Conservation (phyloP, 1,139 yeast species). For the Saccharomyces hybrid region DNA sequence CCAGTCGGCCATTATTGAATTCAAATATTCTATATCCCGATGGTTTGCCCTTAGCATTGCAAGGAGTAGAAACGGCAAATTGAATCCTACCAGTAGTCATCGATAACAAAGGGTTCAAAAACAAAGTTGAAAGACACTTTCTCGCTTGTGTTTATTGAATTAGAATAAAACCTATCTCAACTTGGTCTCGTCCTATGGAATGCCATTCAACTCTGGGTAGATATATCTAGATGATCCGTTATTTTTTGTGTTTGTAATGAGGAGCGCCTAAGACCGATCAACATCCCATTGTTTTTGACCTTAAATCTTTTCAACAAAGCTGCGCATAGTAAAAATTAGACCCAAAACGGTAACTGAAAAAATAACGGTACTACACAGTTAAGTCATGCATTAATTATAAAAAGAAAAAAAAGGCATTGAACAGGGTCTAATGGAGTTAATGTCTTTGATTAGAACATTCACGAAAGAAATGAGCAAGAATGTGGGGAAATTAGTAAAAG, state of each 20-base stretch:
- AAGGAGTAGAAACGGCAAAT: slow-evolving; percentile 25
- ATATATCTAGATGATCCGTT: background rate
- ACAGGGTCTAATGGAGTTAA: background rate
- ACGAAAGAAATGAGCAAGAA: background rate
- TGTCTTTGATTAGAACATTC: background rate
- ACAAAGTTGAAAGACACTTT: background rate
- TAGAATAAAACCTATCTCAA: background rate
- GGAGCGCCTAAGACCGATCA: background rate
- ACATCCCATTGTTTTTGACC: background rate
- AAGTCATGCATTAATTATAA: background rate
- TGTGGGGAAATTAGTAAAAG: background rate
- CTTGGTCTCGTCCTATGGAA: background rate
- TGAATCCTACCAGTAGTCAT: slow-evolving; percentile 8
- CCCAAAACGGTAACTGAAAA: background rate
- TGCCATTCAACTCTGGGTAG: background rate
- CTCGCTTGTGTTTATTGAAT: background rate
- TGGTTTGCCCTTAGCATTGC: slow-evolving; percentile 14
- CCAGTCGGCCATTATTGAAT: slow-evolving; percentile 13
- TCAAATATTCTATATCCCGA: slow-evolving; percentile 22
- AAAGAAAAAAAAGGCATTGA: background rate
- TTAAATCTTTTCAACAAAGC: background rate
- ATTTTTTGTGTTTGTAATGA: background rate
- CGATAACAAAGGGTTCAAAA: background rate
- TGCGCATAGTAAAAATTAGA: background rate
- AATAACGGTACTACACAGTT: background rate